A percentile compares a stretch with the other conserved stretches of the same genome.
Conservation (phyloP, 805 yeast genomes). For the Millerozyma acaciae region DNA sequence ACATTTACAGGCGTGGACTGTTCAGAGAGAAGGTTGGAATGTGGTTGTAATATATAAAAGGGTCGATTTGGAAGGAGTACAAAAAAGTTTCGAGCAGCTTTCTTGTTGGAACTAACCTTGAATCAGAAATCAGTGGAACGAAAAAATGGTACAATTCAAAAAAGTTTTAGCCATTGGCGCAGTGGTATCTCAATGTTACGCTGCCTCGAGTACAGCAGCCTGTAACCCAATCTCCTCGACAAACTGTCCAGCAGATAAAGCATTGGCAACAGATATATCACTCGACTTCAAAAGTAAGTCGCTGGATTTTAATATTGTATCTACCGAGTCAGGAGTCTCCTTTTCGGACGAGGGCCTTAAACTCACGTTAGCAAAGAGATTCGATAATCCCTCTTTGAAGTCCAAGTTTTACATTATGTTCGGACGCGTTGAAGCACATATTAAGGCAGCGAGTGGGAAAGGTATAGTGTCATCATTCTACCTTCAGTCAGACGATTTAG, state of each 20-base stretch:
- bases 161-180: not conserved
- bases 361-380: constrained; percentile 54
- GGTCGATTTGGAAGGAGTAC: not conserved
- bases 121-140: not conserved
- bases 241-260: constrained; percentile 42
- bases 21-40: not conserved
- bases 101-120: not conserved
- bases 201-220: constrained; percentile 9
- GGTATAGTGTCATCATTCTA: constrained; percentile 80
- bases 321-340: constrained; percentile 31
- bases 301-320: constrained; percentile 38
- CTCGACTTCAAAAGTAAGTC: constrained; percentile 50
- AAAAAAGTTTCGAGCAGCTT: not conserved
- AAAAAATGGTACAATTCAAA: constrained; percentile 1
- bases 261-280: constrained; percentile 54
- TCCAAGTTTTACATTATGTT: constrained; percentile 82
- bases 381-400: constrained; percentile 70
- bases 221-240: constrained; percentile 25
- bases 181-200: constrained; percentile 2
- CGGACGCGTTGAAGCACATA: constrained; percentile 68
- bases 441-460: constrained; percentile 68
- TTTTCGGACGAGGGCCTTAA: constrained; percentile 53
- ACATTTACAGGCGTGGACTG: not conserved
- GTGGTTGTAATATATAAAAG: no score
- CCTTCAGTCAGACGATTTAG: constrained; percentile 75